Base-by-base conservation (phyloP, 1,284 basidiomycete species). In the Tylopilus sp. region DNA sequence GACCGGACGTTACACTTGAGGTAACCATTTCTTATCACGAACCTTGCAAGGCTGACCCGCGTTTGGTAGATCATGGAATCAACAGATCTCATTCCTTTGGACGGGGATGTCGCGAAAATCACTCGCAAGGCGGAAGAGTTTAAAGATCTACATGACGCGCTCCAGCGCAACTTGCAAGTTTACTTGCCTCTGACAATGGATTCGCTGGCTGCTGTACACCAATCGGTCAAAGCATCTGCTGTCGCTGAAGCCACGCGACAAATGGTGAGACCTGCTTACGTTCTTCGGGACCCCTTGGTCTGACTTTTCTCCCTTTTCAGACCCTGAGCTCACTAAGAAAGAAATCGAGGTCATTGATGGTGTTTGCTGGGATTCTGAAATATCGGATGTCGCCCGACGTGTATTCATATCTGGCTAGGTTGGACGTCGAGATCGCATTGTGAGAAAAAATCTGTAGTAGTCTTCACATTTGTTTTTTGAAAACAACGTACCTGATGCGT, bases 101-200 rank as follows among this genome's bases (percentile, higher is more conserved):
- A 89, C 52, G 85, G 84, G 11, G 95, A 98, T 59, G 80, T 95
- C 7, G 81, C 85, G 12, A 84, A 86, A 61, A 93, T 95, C 60
- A 92, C 91, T 29, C 79, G 87, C 48, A 82, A 88, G 49, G 90
- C 93, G 6, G 92, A 97, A 61, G 89, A 94, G 60, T 95, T 97
- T 74, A 88, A 88, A 66, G 82, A 89, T 51, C 66, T 86, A 34
- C 86, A 97, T 50, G 93, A 97, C 61, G 80, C 88, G 5, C 75
- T 98, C 59, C 89, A 95, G 56, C 81, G 88, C 55, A 98, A 97
- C 71, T 73, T 98, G 63, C 91, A 93, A 63, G 82, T 84, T 5
- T 89, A 97, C 64, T 78, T 98, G 33, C 82, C 92, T 25, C 81
- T 95, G 46, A 89, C 90, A n/a, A 99, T 98, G 96, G 92, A 94